Evolutionary conservation across 345 rosid genomes (phyloP), one percentile per base, ranked within the genome.

Genomic region (Acer saccharum): DNA sequence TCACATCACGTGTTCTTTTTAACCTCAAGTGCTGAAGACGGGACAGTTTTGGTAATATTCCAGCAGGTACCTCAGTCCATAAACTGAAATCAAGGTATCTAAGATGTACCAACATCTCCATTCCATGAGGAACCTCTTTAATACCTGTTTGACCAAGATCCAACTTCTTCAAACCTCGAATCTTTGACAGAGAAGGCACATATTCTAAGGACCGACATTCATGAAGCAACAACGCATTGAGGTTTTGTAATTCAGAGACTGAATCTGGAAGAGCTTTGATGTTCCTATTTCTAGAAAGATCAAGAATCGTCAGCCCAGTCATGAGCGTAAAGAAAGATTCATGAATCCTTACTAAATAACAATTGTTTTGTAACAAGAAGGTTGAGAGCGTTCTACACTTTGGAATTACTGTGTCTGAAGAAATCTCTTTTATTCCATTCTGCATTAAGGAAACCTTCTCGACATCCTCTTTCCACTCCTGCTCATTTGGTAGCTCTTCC

Each of bases 381-480:
- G 46, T 43, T 43, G 46, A 43, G 46, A 43, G 7, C 1, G 10
- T 43, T 43, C 46, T 9, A 3, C 46, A 79, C 3, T 8, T 1
- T 6, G 71, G 43, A 39, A 1, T 6, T 7, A 9, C 1, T 12
- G 65, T 1, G 12, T 23, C 10, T 18, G 2, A 13, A 48, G 50
- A 25, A 78, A 65, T 29, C 11, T 10, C 0, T 23, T 6, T 2
- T 0, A 71, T 2, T 7, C 0, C 0, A 60, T 69, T 74, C 7
- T 18, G 0, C 68, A 63, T 69, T 35, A 77, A 65, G 10, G 78
- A 77, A 27, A 74, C 61, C 76, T 62, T 77, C 35, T 69, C 44
- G 1, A 77, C 13, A 62, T 54, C 76, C 21, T 63, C 72, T 9
- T 6, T 61, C 88, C 85, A 85, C 25, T 68, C 62, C 10, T 52